Conservation (phyloP, 345 rosid species). For the Dipteronia sinensis region DNA sequence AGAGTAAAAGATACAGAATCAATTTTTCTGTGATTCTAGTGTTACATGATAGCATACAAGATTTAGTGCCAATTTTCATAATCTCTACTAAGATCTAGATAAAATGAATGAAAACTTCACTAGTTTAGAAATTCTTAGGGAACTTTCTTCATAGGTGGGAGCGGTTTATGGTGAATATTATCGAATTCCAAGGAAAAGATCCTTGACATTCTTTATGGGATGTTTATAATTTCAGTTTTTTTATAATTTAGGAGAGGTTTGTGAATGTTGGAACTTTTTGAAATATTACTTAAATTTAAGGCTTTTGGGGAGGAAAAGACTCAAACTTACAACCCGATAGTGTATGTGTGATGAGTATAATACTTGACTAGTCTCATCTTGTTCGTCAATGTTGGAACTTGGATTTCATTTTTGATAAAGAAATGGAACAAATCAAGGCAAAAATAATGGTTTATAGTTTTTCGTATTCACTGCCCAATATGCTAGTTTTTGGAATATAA, state of each 20-base stretch:
- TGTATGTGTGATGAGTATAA: too few relatives aligned
- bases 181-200: not conserved
- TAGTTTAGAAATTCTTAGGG: not conserved
- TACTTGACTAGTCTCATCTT: too few relatives aligned
- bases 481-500: not conserved
- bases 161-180: not conserved
- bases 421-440: not conserved
- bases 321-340: too few relatives aligned
- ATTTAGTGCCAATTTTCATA: too few relatives aligned
- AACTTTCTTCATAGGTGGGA: not conserved
- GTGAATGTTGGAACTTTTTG: too few relatives aligned
- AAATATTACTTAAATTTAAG: too few relatives aligned
- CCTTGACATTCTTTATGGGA: not conserved
- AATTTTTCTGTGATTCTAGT: not conserved
- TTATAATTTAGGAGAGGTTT: too few relatives aligned
- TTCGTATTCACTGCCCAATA: too few relatives aligned
- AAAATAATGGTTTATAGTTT: not conserved
- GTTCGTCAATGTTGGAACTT: too few relatives aligned
- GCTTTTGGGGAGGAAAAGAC: too few relatives aligned
- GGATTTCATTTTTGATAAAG: not conserved
- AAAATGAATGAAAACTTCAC: not conserved
- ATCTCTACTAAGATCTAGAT: not conserved
- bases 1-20: not conserved
- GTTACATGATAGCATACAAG: not conserved
- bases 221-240: too few relatives aligned